Evolutionary conservation across 2,329 filamentous ascomycete genomes (phyloP), one percentile per base, ranked within the genome.

Genomic region (Stagonosporopsis tanaceti): DNA sequence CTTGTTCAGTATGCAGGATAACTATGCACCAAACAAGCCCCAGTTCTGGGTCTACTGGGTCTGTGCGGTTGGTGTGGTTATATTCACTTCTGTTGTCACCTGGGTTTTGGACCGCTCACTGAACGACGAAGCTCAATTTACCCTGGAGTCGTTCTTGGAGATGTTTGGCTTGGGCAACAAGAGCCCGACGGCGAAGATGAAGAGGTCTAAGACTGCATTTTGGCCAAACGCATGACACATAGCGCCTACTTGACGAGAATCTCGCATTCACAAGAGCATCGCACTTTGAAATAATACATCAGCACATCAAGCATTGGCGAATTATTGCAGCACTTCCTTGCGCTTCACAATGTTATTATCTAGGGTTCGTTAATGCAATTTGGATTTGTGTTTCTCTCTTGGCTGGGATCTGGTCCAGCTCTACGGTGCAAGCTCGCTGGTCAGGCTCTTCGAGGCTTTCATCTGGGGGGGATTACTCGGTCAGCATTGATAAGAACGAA

Each of bases 31-130:
- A 1, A 69, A 69, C n/a, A 62, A 64, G 12, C 47, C 47, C 0
- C 48, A 66, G 8, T 74, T 74, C 25, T 74, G 70, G 70, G 60
- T 74, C 1, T 74, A 74, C 42, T 74, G 71, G 72, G 70, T 74
- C 2, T 63, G 59, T 24, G 70, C 71, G 2, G 52, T 75, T 3
- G 59, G 56, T 3, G 64, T 65, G 2, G 68, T 74, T 3, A 53
- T 59, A 2, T 55, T 73, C 8, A 74, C 72, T 1, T 59, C 66
- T 7, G 47, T 62, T 6, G 61, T 65, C 0, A 73, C 69, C 0
- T 73, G 64, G 61, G 34, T 70, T 1, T 30, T 74, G 11, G 68
- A 74, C 41, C 61, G 52, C 6, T 66, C 70, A 11, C 54, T 74
- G 7, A 66, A 74, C 40, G 72, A 74, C 34, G 63, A 57, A 15